Evolutionary conservation across 106 monocot species (phyloP).

Genomic region (Dendrobium chrysotoxum): DNA sequence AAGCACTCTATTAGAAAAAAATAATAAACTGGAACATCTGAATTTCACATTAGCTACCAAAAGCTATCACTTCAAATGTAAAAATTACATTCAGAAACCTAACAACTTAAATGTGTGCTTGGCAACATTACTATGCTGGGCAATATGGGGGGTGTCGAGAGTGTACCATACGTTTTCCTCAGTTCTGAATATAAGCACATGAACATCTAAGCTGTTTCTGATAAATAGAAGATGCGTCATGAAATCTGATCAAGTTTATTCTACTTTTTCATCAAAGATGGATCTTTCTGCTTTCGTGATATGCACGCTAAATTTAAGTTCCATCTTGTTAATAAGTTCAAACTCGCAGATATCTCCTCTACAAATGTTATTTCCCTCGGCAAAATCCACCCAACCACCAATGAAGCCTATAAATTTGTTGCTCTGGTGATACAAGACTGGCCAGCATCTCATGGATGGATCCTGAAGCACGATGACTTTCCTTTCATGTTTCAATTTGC

Average conservation of each 20-base stretch:
- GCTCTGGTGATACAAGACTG: constrained; percentile 30
- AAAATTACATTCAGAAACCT: not conserved
- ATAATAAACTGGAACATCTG: not conserved
- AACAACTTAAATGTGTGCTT: not conserved
- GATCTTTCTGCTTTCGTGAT: constrained; percentile 3
- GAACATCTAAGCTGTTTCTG: not conserved
- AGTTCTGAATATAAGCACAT: not conserved
- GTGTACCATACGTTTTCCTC: not conserved
- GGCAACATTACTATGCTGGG: not conserved
- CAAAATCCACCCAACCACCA: constrained; percentile 36
- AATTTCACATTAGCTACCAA: not conserved
- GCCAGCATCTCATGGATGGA: constrained; percentile 22
- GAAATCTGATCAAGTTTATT: not conserved
- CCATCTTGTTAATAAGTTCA: constrained; percentile 4
- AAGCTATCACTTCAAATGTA: not conserved
- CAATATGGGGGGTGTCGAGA: not conserved
- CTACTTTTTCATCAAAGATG: not conserved
- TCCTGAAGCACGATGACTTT: constrained; percentile 28
- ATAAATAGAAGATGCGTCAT: not conserved
- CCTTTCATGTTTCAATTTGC: constrained; percentile 10
- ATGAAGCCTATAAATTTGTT: constrained; percentile 23
- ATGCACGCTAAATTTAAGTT: constrained; percentile 12
- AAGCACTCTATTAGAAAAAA: not conserved
- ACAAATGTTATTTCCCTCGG: constrained; percentile 15
- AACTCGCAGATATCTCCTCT: constrained; percentile 32